Conservation (phyloP, 768 basidiomycete genomes). For the Hypsizygus marmoreus region DNA sequence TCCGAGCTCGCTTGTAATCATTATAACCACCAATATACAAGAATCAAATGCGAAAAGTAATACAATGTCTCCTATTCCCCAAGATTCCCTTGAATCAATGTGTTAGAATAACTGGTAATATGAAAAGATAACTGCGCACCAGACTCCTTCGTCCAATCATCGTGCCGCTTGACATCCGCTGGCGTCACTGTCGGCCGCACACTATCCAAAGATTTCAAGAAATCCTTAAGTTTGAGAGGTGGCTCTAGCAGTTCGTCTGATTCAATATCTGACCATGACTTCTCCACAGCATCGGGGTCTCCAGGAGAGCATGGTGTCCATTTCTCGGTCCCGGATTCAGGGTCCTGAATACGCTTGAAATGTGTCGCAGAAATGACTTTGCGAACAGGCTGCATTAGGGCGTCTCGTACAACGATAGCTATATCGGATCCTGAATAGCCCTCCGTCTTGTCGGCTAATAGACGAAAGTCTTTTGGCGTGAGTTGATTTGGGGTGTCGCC, state of each 20-base stretch:
- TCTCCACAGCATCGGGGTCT: constrained; percentile 81
- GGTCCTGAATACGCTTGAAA: constrained; percentile 66
- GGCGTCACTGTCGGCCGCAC: constrained; percentile 88
- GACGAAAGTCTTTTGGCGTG: constrained; percentile 72
- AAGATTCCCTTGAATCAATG: no score
- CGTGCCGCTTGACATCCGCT: constrained; percentile 82
- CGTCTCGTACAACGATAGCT: constrained; percentile 90
- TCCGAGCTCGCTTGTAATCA: no score
- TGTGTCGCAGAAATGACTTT: constrained; percentile 96
- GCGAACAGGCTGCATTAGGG: constrained; percentile 97
- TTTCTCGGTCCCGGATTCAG: constrained; percentile 39
- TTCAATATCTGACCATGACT: constrained; percentile 85
- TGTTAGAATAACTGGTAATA: constrained; percentile 1
- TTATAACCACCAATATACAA: no score
- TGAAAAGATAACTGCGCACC: constrained; percentile 44
- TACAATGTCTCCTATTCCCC: no score
- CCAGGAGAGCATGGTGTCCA: constrained; percentile 98
- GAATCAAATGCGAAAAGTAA: no score
- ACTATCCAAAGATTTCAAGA: constrained; percentile 74
- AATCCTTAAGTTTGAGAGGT: constrained; percentile 73
- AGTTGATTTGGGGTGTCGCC: constrained; percentile 91
- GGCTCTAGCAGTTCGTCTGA: constrained; percentile 93
- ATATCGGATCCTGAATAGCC: constrained; percentile 97
- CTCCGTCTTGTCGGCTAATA: constrained; percentile 84
- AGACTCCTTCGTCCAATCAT: constrained; percentile 83